These are phyloP conservation scores for Glomus cerebriforme DNA, from an alignment of 192 early-diverging fungal species.

Conservation along the genomic window DNA sequence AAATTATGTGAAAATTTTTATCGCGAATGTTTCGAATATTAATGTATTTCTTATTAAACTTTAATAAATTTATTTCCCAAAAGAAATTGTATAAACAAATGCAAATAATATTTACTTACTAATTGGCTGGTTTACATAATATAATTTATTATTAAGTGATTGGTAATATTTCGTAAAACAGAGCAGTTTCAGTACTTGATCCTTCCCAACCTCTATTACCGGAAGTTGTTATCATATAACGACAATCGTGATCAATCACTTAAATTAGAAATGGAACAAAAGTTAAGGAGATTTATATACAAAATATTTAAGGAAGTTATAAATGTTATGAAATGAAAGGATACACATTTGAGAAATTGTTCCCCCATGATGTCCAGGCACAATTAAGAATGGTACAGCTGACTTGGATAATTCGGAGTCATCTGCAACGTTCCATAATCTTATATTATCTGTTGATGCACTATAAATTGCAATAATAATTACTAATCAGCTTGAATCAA, in stretches of 20 bases:
- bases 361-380: slow-evolving; percentile 93
- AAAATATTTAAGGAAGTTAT: neutral
- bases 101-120: too few relatives aligned
- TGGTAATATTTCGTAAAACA: slow-evolving; percentile 83
- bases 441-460: slow-evolving; percentile 90
- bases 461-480: slow-evolving; percentile 39
- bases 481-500: neutral
- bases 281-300: neutral
- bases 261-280: slow-evolving; percentile 21
- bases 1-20: neutral
- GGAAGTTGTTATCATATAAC: slow-evolving; percentile 88
- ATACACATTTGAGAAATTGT: slow-evolving; percentile 73
- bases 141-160: slow-evolving; percentile 29
- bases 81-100: too few relatives aligned
- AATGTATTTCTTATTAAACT: too few relatives aligned
- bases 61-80: too few relatives aligned
- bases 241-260: slow-evolving; percentile 74
- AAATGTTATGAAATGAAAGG: neutral
- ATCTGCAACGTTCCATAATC: slow-evolving; percentile 81
- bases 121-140: too few relatives aligned
- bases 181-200: slow-evolving; percentile 73
- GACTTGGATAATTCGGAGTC: slow-evolving; percentile 45
- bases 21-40: too few relatives aligned
- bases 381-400: slow-evolving; percentile 83
- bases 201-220: slow-evolving; percentile 99